Evolutionary conservation across 2,329 filamentous ascomycete genomes (phyloP).

Genomic region (Trichothecium sympodiale): DNA sequence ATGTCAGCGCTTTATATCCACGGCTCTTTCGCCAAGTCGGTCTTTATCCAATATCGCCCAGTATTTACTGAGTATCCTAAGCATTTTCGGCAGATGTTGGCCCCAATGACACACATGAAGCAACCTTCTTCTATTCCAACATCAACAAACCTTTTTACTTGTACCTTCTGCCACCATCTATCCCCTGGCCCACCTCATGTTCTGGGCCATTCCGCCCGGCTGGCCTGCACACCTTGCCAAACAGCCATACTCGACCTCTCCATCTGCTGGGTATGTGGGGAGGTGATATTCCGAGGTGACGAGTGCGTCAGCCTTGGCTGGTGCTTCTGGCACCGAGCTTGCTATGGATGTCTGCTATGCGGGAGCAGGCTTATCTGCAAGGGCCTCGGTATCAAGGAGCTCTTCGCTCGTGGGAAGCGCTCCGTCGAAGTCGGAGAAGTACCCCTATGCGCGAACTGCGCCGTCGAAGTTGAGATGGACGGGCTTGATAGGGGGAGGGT

Average conservation of each 20-base stretch:
- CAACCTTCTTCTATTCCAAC: background rate
- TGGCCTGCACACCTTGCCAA: slow-evolving; percentile 38
- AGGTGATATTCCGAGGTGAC: slow-evolving; percentile 39
- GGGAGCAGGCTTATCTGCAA: slow-evolving; percentile 27
- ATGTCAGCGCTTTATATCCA: too few species aligned
- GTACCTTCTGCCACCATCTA: slow-evolving; percentile 43
- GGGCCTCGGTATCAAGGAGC: slow-evolving; percentile 21
- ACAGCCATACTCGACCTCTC: slow-evolving; percentile 37
- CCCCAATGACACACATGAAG: slow-evolving; percentile 2
- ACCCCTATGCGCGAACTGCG: slow-evolving; percentile 38
- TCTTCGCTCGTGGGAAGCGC: slow-evolving; percentile 14
- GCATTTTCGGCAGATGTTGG: background rate
- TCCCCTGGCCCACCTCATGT: slow-evolving; percentile 23
- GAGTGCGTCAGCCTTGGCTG: slow-evolving; percentile 48
- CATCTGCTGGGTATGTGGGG: slow-evolving; percentile 47
- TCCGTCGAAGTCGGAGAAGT: slow-evolving; percentile 32
- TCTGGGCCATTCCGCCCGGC: slow-evolving; percentile 34
- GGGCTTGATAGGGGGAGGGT: slow-evolving; percentile 17
- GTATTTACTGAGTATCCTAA: too few species aligned
- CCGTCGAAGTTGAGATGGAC: slow-evolving; percentile 27
- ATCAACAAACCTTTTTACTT: slow-evolving; percentile 30
- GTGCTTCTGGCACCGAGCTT: slow-evolving; percentile 48
- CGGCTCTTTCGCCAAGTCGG: too few species aligned
- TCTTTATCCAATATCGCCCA: too few species aligned
- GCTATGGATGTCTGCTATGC: slow-evolving; percentile 45